phyloP scores from a whole-genome alignment of 1,139 yeast genomes.

The Entelexis paramagnoliae region DNA sequence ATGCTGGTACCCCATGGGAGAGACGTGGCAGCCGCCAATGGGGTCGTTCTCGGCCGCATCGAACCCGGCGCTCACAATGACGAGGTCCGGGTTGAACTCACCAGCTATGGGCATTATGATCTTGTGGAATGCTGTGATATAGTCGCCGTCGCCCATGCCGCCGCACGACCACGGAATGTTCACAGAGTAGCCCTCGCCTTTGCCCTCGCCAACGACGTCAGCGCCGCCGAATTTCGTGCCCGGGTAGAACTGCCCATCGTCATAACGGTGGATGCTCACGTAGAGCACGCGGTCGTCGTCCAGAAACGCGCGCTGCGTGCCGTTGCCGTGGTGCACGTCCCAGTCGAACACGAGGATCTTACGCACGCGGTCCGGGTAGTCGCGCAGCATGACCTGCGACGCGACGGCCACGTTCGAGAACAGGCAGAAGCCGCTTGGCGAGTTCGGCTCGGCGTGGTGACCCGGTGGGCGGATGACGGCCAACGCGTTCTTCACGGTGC shows the following conservation, averaged over 20 bases:
- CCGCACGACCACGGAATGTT: constrained; percentile 93
- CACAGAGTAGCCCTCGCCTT: constrained; percentile 75
- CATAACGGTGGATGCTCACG: constrained; percentile 84
- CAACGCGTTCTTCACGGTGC: constrained; percentile 76
- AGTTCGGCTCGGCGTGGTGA: constrained; percentile 96
- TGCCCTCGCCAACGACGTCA: constrained; percentile 70
- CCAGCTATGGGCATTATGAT: constrained; percentile 82
- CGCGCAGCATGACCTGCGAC: constrained; percentile 69
- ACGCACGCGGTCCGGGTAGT: constrained; percentile 81
- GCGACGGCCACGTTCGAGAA: constrained; percentile 97
- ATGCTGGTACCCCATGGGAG: constrained; percentile 93
- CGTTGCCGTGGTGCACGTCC: constrained; percentile 98
- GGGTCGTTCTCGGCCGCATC: constrained; percentile 99
- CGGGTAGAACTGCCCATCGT: constrained; percentile 86
- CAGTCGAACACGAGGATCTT: constrained; percentile 81
- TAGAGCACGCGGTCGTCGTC: constrained; percentile 85
- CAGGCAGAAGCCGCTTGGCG: constrained; percentile 94
- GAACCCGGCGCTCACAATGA: constrained; percentile 87
- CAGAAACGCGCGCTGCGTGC: constrained; percentile 86
- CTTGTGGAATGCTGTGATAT: constrained; percentile 79
- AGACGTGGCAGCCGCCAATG: constrained; percentile 93
- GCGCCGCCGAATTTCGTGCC: constrained; percentile 78
- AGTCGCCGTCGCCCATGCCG: constrained; percentile 94
- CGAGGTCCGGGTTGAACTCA: constrained; percentile 88
- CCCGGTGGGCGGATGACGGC: constrained; percentile 99